Evolutionary conservation across 2,329 filamentous ascomycete genomes (phyloP).

Genomic region (Apiospora malaysiana): DNA sequence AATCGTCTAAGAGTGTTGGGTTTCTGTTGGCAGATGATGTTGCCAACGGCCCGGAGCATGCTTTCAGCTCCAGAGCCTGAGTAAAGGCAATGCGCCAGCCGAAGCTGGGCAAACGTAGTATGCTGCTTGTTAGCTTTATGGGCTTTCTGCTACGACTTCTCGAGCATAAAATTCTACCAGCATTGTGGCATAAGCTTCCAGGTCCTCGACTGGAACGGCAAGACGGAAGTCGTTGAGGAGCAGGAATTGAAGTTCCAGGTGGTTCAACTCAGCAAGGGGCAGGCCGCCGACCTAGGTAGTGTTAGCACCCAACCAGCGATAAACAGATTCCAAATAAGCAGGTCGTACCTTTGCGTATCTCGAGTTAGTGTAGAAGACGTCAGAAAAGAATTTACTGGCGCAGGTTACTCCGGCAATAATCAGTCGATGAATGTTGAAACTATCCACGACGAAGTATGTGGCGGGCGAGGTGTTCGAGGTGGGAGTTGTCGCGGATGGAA

Average conservation of each 20-base stretch:
- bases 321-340: slow-evolving; percentile 24
- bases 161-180: slow-evolving; percentile 96
- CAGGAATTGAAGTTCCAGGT: slow-evolving; percentile 94
- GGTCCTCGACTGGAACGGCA: slow-evolving; percentile 89
- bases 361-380: slow-evolving; percentile 99
- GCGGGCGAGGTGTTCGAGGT: slow-evolving; percentile 42
- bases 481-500: slow-evolving; percentile 26
- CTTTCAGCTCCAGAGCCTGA: slow-evolving; percentile 1
- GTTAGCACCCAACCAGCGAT: neutral
- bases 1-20: neutral
- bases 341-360: slow-evolving; percentile 90
- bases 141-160: slow-evolving; percentile 71
- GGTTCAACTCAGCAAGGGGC: slow-evolving; percentile 90
- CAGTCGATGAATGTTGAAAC: slow-evolving; percentile 96
- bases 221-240: slow-evolving; percentile 95
- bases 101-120: neutral
- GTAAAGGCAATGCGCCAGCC: slow-evolving; percentile 1
- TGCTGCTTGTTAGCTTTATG: slow-evolving; percentile 28
- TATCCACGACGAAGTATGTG: slow-evolving; percentile 90
- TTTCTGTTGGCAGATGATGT: neutral
- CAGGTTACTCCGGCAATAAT: slow-evolving; percentile 98
- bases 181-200: slow-evolving; percentile 98
- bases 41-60: slow-evolving; percentile 13
- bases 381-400: slow-evolving; percentile 98
- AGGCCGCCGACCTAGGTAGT: slow-evolving; percentile 82